phyloP scores from a whole-genome alignment of 2,329 filamentous ascomycete species.

The Hymenoscyphus fraxineus region DNA sequence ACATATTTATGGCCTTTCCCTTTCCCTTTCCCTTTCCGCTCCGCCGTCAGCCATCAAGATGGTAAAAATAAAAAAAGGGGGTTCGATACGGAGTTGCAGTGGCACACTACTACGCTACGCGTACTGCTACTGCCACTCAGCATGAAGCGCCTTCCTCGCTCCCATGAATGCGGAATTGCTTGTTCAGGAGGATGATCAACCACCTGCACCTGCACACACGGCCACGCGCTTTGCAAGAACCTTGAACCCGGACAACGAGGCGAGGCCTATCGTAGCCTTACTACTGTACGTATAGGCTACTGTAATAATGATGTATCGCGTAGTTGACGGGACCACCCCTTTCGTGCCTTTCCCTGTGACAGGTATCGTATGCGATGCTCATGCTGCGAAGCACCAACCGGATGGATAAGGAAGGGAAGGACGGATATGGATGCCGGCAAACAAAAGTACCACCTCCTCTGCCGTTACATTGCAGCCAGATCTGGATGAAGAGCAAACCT shows the following conservation, averaged over 20 bases:
- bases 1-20: background rate
- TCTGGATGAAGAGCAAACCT: background rate
- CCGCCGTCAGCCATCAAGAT: background rate
- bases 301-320: no score
- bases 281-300: no score
- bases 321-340: background rate
- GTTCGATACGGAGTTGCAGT: background rate
- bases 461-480: background rate
- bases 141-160: background rate
- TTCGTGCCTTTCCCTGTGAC: background rate
- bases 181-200: background rate
- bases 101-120: background rate
- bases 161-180: conserved; percentile 1
- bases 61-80: background rate
- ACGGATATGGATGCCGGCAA: background rate
- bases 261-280: background rate
- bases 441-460: background rate
- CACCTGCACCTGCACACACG: background rate
- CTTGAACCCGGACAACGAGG: background rate
- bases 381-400: background rate
- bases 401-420: conserved; percentile 1
- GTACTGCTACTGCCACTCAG: background rate
- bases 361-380: background rate
- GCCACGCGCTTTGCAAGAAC: conserved; percentile 1
- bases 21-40: background rate